Evolutionary conservation across 768 basidiomycete genomes (phyloP), one percentile per base, ranked within the genome.

Genomic region (Leucocoprinus leucothites): DNA sequence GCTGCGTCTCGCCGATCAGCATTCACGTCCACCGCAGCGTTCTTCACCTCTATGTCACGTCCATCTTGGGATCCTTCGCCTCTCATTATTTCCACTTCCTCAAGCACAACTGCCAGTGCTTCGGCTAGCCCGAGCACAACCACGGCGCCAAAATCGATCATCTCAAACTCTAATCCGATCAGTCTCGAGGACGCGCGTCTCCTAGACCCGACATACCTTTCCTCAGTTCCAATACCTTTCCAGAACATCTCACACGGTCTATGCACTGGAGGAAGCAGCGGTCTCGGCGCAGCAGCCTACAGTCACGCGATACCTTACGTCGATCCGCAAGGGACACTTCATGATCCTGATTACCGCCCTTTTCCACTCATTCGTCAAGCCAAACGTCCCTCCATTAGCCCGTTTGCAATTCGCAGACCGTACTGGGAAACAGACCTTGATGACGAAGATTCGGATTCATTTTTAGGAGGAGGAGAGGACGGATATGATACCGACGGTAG

Each of bases 161-260:
- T 43, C 26, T 44, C 59, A n/a, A 46, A 3, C 11, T 16, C 36
- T 28, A 48, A 41, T 26, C 45, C 34, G 16, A 51, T 52, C 35
- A 52, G 45, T 28, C 40, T 31, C 48, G 60, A 61, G 40, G 53
- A 59, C 42, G 53, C 55, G 14, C 58, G 60, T 4, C 58, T 61
- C 28, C 58, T 61, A 18, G 60, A 61, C 34, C 60, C 60, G 26
- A 58, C 60, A n/a, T 61, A 61, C 44, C 57, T 56, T 18, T 54
- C 58, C 21, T 57, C 58, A 22, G 21, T 49, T 31, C 48, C 54
- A 2, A 14, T 43, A 9, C 13, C 54, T 16, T 24, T 16, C 2
- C 38, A 43, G 11, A 34, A 34, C 19, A 6, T n/a, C 38, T 38
- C 38, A 13, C 16, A 38, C 14, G 38, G 38, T 9, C 14, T 38